These are phyloP conservation scores for Arctium lappa DNA, from an alignment of 129 eudicot genomes.

Conservation along the genomic window DNA sequence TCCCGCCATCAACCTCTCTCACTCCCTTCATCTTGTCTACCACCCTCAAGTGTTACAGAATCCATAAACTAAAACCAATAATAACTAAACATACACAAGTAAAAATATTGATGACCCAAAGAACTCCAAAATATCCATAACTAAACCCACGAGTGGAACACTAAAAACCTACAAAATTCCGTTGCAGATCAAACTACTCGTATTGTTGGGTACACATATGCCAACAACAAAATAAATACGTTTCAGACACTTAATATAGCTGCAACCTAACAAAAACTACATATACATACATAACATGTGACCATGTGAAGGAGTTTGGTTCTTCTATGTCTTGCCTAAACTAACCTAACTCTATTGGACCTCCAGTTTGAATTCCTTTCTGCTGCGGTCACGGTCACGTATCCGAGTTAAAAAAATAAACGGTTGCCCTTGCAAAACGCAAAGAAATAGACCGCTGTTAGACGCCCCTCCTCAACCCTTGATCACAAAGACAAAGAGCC, in stretches of 20 bases:
- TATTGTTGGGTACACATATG: conserved; percentile 11
- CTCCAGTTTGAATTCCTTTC: neutral
- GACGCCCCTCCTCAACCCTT: neutral
- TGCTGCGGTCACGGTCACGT: neutral
- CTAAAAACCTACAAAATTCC: conserved; percentile 13
- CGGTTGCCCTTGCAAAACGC: neutral
- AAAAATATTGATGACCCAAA: neutral
- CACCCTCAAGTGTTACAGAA: neutral
- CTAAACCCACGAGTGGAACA: neutral
- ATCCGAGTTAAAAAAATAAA: neutral
- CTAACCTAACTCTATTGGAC: conserved; percentile 4
- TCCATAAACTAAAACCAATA: neutral
- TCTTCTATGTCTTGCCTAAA: conserved; percentile 14
- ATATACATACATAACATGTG: conserved; percentile 8
- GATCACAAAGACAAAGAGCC: neutral
- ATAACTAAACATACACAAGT: neutral
- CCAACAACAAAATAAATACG: neutral
- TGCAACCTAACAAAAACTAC: conserved; percentile 3
- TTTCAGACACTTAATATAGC: neutral
- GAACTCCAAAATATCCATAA: neutral
- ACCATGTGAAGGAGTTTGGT: conserved; percentile 15
- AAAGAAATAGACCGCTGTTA: neutral
- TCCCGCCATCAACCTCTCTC: neutral
- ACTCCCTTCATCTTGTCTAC: neutral
- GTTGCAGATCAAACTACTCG: neutral